These are phyloP conservation scores for Adansonia grandidieri DNA, from an alignment of 441 rosid genomes.

Conservation along the genomic window DNA sequence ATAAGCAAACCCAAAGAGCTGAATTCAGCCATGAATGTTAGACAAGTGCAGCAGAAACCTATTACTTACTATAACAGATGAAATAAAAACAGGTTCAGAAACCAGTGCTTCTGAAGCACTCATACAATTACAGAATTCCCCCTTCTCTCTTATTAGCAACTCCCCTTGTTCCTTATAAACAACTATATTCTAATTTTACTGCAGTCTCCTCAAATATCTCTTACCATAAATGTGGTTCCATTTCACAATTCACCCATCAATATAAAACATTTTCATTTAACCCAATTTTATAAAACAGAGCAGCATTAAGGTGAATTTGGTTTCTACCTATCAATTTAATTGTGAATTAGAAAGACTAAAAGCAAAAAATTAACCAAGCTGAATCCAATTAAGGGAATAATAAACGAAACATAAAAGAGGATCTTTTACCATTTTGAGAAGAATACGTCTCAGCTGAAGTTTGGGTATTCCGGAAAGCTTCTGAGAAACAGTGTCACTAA, in stretches of 20 bases:
- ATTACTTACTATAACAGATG: background rate
- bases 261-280: background rate
- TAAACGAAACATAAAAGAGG: background rate
- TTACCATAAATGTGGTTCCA: background rate
- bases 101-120: background rate
- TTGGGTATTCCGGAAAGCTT: constrained; percentile 86
- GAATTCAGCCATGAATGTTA: constrained; percentile 30
- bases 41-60: background rate
- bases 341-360: background rate
- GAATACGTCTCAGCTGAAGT: constrained; percentile 77
- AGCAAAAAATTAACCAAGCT: background rate
- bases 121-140: constrained; percentile 4
- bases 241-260: background rate
- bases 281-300: background rate
- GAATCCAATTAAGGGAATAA: background rate
- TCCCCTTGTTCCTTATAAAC: background rate
- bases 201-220: background rate
- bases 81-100: too few relatives aligned
- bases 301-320: background rate
- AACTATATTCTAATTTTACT: background rate
- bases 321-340: background rate
- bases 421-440: constrained; percentile 77
- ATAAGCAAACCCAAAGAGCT: constrained; percentile 82
- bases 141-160: background rate
- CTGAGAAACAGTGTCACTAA: constrained; percentile 77